Percentiles rank a stretch among this genome's conserved stretches.
Conservation (phyloP, 2,329 filamentous ascomycete genomes). For the Neofusicoccum ribis region DNA sequence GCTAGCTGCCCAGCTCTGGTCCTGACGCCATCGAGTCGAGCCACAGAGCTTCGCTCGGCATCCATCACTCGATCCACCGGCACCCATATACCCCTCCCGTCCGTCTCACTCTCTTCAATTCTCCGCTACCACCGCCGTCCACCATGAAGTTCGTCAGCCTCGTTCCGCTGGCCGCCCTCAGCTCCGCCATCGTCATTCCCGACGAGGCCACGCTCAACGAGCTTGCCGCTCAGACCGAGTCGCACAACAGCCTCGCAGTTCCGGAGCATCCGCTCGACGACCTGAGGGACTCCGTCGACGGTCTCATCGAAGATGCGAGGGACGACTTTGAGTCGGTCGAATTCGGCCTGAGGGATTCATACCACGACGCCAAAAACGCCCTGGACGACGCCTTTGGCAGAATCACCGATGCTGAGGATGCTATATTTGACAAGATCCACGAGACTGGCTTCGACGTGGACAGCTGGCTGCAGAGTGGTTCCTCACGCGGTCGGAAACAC, state of each 20-base stretch:
- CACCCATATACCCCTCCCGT: constrained; percentile 10
- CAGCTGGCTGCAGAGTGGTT: constrained; percentile 47
- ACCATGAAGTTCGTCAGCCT: constrained; percentile 53
- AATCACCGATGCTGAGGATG: constrained; percentile 39
- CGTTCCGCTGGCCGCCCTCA: constrained; percentile 51
- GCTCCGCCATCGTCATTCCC: constrained; percentile 56
- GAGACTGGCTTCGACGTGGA: constrained; percentile 48
- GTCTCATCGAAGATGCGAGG: constrained; percentile 30
- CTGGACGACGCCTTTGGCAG: constrained; percentile 47
- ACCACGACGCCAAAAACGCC: constrained; percentile 33
- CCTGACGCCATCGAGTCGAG: constrained; percentile 32
- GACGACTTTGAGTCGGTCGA: constrained; percentile 23
- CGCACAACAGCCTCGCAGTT: constrained; percentile 18
- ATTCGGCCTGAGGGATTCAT: constrained; percentile 22
- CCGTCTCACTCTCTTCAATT: constrained; percentile 1
- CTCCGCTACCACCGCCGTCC: constrained; percentile 16
- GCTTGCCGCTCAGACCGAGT: constrained; percentile 40
- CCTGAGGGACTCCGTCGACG: constrained; percentile 39
- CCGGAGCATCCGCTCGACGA: constrained; percentile 26
- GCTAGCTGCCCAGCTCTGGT: constrained; percentile 20
- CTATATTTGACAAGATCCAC: constrained; percentile 43
- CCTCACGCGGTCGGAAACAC: constrained; percentile 21
- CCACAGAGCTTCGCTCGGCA: constrained; percentile 15
- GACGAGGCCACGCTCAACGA: constrained; percentile 40
- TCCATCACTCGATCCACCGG: constrained; percentile 3